A percentile compares a stretch with the other conserved stretches of the same genome.
Conservation (phyloP, 352 stramenopile species). For the Phytophthora kernoviae region DNA sequence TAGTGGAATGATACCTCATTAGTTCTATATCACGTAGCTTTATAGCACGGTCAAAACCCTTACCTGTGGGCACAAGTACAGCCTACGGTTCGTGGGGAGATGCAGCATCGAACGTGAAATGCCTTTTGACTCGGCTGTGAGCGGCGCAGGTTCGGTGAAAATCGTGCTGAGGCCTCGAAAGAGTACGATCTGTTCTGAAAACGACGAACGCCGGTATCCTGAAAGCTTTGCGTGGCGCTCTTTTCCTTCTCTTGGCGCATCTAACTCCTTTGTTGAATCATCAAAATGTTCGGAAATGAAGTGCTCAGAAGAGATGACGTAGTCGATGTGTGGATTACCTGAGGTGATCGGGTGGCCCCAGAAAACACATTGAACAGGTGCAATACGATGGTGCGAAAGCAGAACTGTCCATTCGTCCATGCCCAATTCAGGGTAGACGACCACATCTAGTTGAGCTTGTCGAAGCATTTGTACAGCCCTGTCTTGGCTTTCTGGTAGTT, state of each 20-base stretch:
- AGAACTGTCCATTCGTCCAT: constrained; percentile 82
- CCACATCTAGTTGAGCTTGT: constrained; percentile 66
- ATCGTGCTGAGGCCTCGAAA: constrained; percentile 71
- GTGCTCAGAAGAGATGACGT: constrained; percentile 76
- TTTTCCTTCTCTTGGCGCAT: background rate
- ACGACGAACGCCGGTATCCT: constrained; percentile 40
- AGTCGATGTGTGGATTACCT: constrained; percentile 76
- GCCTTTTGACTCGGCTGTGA: constrained; percentile 10
- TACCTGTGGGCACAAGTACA: constrained; percentile 68
- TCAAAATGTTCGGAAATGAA: constrained; percentile 44
- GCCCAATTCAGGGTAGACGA: constrained; percentile 83
- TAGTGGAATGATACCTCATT: background rate
- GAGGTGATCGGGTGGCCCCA: constrained; percentile 89
- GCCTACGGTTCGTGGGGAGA: constrained; percentile 42
- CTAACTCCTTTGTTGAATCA: background rate
- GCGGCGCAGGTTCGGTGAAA: constrained; percentile 39
- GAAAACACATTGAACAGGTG: constrained; percentile 77
- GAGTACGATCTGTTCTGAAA: constrained; percentile 74
- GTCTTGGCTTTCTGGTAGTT: constrained; percentile 42
- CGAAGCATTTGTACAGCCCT: constrained; percentile 44
- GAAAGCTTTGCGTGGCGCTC: constrained; percentile 9
- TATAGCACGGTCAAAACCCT: background rate
- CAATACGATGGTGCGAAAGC: constrained; percentile 74
- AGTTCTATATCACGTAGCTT: background rate
- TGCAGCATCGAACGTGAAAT: constrained; percentile 44